These are phyloP conservation scores for Colletotrichum sp. DNA, from an alignment of 2,329 filamentous ascomycete species.

Conservation along the genomic window DNA sequence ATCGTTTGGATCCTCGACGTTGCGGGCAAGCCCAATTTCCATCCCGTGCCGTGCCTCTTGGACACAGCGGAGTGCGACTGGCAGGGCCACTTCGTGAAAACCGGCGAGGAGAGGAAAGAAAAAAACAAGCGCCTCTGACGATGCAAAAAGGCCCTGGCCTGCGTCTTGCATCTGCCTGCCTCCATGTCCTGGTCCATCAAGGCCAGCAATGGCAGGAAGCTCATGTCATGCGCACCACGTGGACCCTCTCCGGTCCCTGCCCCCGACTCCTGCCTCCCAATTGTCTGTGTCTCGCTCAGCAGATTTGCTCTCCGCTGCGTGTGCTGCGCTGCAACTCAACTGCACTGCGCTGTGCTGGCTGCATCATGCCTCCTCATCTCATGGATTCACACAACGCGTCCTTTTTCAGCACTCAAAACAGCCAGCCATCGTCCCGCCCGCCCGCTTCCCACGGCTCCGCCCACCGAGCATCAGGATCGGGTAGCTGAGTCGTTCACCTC, in stretches of 20 bases:
- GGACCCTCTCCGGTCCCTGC: slow-evolving; percentile 20
- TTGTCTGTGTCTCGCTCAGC: not conserved
- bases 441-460: slow-evolving; percentile 13
- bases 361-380: not conserved
- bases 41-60: not conserved
- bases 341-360: not conserved
- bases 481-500: slow-evolving; percentile 11
- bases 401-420: not conserved
- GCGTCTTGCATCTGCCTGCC: not conserved
- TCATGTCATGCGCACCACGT: slow-evolving; percentile 23
- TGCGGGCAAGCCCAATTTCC: not conserved
- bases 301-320: not conserved
- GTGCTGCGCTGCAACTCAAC: not conserved
- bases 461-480: slow-evolving; percentile 14
- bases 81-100: not conserved
- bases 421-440: slow-evolving; percentile 2
- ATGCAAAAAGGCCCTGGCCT: slow-evolving; percentile 1
- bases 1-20: not conserved
- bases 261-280: not conserved
- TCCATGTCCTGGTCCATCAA: not conserved
- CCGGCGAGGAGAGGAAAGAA: not conserved
- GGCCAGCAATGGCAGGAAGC: not conserved
- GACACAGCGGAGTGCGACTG: not conserved
- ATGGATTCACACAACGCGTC: not conserved
- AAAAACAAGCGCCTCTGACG: not conserved